Base-by-base conservation (phyloP, 768 basidiomycete species). In the Rossbeevera mucosa region DNA sequence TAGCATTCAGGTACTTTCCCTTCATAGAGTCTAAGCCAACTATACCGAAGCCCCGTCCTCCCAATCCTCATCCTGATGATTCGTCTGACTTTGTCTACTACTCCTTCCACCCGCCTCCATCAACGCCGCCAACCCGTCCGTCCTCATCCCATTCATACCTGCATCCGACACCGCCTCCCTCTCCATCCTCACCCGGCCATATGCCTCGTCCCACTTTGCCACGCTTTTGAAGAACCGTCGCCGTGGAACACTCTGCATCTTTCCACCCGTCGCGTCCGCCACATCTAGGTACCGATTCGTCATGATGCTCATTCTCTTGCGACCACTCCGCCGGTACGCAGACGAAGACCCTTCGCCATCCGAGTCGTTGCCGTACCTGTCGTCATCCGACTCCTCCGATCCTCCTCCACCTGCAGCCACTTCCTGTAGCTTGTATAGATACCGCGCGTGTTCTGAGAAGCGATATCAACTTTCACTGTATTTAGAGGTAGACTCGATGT, bases 261-360 rank as follows among this genome's bases (percentile, higher is more conserved):
- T 28, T 8, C 26, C 26, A 8, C 26, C 26, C 26, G 26, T 25
- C 25, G 25, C 7, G 12, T 77, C 71, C 26, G 26, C 26, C 0
- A 77, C 70, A 38, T 84, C 79, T 51, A 78, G 72, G 55, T 79
- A 82, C 49, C 80, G 75, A 53, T 80, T 80, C 16, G 84, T 85
- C 45, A 85, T 47, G 44, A 88, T 73, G 57, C 84, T 86, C 83
- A 89, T 88, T 49, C 82, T 79, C 56, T 80, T 80, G 58, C 74
- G 75, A 36, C 26, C 26, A 1, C 69, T 70, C 21, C 66, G 61
- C n/a, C 64, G 68, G 26, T 62, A 63, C 16, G 73, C 61, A 8
- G 80, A 79, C 28, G 26, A 28, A 28, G 26, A 28, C 7, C 26
- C 26, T 28, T 28, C 26, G 26, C 75, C 77, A 44, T 78, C 77